Evolutionary conservation across 495 filamentous ascomycete genomes (phyloP).

Genomic region (Aspergillus conjunctus): DNA sequence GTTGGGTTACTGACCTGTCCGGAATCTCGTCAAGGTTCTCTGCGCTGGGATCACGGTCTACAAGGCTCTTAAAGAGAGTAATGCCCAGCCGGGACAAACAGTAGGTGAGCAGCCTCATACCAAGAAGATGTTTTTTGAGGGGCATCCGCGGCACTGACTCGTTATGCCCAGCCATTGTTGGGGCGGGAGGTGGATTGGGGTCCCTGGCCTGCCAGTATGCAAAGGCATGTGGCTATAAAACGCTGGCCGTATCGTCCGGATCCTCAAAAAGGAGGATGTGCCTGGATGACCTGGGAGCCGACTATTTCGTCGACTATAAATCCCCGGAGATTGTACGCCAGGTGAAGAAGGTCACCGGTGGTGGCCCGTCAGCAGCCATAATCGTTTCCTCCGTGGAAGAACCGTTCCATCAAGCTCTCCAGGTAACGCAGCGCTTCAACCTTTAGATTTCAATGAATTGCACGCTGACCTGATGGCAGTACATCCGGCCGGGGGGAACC

Average conservation of each 20-base stretch:
- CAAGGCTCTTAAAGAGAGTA: slow-evolving; percentile 23
- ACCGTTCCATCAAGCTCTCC: slow-evolving; percentile 79
- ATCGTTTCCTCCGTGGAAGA: slow-evolving; percentile 73
- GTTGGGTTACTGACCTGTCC: background rate
- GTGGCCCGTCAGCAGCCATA: slow-evolving; percentile 77
- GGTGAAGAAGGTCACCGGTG: slow-evolving; percentile 66
- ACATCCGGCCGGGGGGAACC: slow-evolving; percentile 15
- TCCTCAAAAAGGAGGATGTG: slow-evolving; percentile 69
- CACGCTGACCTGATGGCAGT: slow-evolving; percentile 1
- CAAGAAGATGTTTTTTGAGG: no score
- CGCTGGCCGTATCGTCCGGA: slow-evolving; percentile 77
- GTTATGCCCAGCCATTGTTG: slow-evolving; percentile 62
- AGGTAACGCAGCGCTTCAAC: slow-evolving; percentile 36
- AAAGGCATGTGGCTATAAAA: slow-evolving; percentile 75
- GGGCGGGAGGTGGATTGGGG: slow-evolving; percentile 85
- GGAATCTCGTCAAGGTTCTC: slow-evolving; percentile 12
- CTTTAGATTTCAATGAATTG: background rate
- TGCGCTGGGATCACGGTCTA: slow-evolving; percentile 23
- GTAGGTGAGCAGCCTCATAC: slow-evolving; percentile 9
- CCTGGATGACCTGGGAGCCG: slow-evolving; percentile 58
- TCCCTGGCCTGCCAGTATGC: slow-evolving; percentile 81
- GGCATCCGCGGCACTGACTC: background rate
- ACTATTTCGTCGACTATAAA: slow-evolving; percentile 13
- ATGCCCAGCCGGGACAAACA: slow-evolving; percentile 15
- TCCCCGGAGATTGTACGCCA: slow-evolving; percentile 64